Base-by-base conservation (phyloP, 345 rosid genomes). In the Pistacia atlantica region DNA sequence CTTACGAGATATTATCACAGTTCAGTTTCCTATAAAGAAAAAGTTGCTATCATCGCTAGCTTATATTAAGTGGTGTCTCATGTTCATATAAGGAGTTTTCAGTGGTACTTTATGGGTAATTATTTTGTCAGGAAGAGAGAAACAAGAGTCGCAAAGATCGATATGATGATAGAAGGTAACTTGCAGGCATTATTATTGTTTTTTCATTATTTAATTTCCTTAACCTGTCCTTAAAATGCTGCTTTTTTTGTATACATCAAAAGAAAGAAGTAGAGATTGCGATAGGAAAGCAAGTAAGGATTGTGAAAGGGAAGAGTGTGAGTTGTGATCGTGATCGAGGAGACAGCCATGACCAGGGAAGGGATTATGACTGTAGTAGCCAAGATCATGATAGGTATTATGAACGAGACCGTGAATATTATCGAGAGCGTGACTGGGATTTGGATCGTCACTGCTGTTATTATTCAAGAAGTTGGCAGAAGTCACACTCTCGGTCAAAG, bases 351-450 rank as follows among this genome's bases (percentile, higher is more conserved):
- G 76, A 95, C 49, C 85, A 75, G 58, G 94, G 89, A 67, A 90
- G 91, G 88, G 98, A 93, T 84, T n/a, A 85, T 82, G 99, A 93
- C 81, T 91, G 88, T 51, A 85, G 92, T 86, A 92, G 93, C 84
- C 87, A 91, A 79, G 99, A 95, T 74, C 91, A 89, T 55, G 97
- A 92, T 35, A 89, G 98, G 86, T 69, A 88, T 80, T 55, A 89
- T 86, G 98, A 93, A 51, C 87, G 95, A 68, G 92, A 88, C 72
- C 93, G 85, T 77, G 91, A 90, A 63, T 69, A 84, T 78, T 86
- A 87, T 65, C 86, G 90, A 55, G 93, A 91, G 33, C 88, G 87
- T 71, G 91, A 88, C 22, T 76, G 96, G 75, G 92, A 87, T 82
- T 78, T 83, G 49, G 93, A 93, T 71, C 93, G 84, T 28, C 78